Conservation (phyloP, 768 basidiomycete species). For the Pulveroboletus ravenelii region DNA sequence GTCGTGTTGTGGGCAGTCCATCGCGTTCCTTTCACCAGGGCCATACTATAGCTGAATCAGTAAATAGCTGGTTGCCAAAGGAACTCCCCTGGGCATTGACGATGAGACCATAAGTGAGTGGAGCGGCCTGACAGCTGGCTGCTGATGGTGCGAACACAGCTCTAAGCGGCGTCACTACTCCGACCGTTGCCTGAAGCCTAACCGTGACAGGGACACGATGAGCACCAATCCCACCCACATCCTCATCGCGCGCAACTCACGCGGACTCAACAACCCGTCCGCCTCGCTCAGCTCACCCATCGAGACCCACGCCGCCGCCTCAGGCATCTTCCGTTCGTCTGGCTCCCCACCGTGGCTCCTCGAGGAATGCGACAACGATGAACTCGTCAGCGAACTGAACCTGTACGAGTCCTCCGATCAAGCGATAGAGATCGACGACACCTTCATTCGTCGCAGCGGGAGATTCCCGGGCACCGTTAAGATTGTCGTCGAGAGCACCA, state of each 20-base stretch:
- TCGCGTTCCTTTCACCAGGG: not conserved
- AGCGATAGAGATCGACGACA: conserved; percentile 75
- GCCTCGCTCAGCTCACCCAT: conserved; percentile 81
- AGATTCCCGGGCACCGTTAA: conserved; percentile 84
- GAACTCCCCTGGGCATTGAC: too few species aligned
- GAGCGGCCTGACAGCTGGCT: not conserved
- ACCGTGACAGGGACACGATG: conserved; percentile 2
- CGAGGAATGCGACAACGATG: conserved; percentile 69
- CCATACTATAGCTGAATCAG: not conserved
- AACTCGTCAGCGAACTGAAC: conserved; percentile 63
- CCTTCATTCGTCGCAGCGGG: conserved; percentile 59
- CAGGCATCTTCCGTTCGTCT: conserved; percentile 78
- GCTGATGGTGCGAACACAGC: not conserved
- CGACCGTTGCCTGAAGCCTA: not conserved
- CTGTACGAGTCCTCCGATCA: conserved; percentile 62
- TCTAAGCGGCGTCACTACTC: not conserved
- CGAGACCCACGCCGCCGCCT: conserved; percentile 83
- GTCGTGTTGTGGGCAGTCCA: not conserved
- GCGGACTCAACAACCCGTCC: conserved; percentile 69
- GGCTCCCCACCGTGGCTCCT: conserved; percentile 77
- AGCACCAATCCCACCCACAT: conserved; percentile 73
- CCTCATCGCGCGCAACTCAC: conserved; percentile 81
- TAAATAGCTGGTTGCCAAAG: not conserved
- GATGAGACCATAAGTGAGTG: not conserved
- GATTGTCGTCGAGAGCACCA: conserved; percentile 82